Evolutionary conservation across 2,329 filamentous ascomycete genomes (phyloP).

Genomic region (Fusarium sp.): DNA sequence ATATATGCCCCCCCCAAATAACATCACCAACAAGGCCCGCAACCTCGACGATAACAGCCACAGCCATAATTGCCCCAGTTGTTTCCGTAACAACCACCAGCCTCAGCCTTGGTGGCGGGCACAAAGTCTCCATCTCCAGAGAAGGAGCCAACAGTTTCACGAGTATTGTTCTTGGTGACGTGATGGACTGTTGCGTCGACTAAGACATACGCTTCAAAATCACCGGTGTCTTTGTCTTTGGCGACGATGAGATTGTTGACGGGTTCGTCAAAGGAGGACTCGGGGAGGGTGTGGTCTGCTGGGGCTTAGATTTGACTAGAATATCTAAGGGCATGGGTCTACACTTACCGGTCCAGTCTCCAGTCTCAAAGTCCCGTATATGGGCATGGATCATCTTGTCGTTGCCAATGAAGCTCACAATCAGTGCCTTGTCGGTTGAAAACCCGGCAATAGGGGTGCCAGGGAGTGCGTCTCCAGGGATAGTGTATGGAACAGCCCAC

Average conservation of each 20-base stretch:
- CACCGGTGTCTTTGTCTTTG: neutral
- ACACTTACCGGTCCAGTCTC: neutral
- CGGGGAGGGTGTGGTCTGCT: neutral
- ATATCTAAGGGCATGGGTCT: rapidly evolving
- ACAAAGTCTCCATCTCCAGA: rapidly evolving
- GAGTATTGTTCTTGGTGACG: neutral
- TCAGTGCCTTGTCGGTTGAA: neutral
- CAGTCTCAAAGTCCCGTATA: neutral
- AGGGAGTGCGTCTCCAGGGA: neutral
- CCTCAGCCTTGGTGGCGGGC: neutral
- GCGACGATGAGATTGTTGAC: neutral
- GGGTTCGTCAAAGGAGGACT: neutral
- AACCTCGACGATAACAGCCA: neutral
- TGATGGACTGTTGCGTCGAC: neutral
- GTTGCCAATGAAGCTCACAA: neutral
- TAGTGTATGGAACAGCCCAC: neutral
- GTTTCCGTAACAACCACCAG: neutral
- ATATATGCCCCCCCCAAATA: rapidly evolving
- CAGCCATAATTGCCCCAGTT: slow-evolving; percentile 2
- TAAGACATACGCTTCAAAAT: neutral
- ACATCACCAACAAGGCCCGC: neutral
- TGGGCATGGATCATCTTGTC: neutral
- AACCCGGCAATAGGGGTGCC: neutral
- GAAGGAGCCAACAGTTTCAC: neutral
- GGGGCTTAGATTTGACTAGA: neutral